Evolutionary conservation across 192 early-diverging fungal species (phyloP), one percentile per base, ranked within the genome.

Genomic region (Polychytrium aggregatum): DNA sequence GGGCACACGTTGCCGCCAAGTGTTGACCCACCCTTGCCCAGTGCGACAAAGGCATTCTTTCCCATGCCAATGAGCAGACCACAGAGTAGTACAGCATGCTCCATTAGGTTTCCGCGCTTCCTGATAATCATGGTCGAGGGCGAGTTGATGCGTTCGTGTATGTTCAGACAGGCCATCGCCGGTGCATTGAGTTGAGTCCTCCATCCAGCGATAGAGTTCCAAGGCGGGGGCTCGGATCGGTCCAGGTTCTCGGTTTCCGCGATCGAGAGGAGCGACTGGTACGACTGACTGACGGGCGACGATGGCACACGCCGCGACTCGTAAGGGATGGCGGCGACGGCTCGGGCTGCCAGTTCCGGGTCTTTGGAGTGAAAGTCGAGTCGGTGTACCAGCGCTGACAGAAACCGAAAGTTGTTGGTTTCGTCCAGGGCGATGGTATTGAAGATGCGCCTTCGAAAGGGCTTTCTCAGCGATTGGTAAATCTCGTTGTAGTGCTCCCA

Each of bases 1-100:
- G n/a, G n/a, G n/a, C n/a, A n/a, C n/a, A n/a, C n/a, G n/a, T n/a
- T n/a, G n/a, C n/a, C n/a, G n/a, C n/a, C n/a, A n/a, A n/a, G n/a
- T n/a, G n/a, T n/a, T n/a, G n/a, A 33, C 37, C 11, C n/a, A 52
- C 60, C 48, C 50, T 52, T 21, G 2, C 67, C 67, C n/a, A 70
- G 18, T 0, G 67, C 61, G 21, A 70, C 44, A 55, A 38, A 67
- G 18, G 67, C 55, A 4, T 68, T 45, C 2, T 60, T 44, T 2
- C 52, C 46, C 30, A 41, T 11, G n/a, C 67, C 67, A 10, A 59
- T 37, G 17, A 70, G 42, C 0, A 70, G 26, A 0, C 36, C 39
- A 37, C 67, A 70, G 3, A 70, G 42, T 17, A 70, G 38, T 7
- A 53, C 33, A 5, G 63, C 53, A 39, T 63, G 64, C 41, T 70